Base-by-base conservation (phyloP, 2,329 filamentous ascomycete species). In the Hypoxylon sp. region DNA sequence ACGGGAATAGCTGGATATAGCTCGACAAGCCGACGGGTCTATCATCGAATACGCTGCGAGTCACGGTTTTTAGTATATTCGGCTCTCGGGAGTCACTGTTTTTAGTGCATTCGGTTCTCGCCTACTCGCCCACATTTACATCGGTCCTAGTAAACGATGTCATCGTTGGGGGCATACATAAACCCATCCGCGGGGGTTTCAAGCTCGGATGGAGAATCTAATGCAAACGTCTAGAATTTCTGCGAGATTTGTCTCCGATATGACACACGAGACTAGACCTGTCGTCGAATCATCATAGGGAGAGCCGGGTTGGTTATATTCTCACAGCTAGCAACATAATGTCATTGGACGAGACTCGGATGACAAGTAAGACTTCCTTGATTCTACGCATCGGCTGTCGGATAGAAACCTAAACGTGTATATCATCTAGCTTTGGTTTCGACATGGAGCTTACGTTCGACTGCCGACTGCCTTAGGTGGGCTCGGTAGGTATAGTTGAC, bases 381-480 rank as follows among this genome's bases (percentile, higher is more conserved):
- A 35, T 35, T 35, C n/a, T 35, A 35, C 31, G 4, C 10, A 35
- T 35, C 31, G 17, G n/a, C 15, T 35, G 31, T 33, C 11, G 11
- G 54, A 46, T 29, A 31, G 48, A 50, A 62, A 56, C 50, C 47
- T 49, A 43, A 43, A 53, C 7, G n/a, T n/a, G n/a, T n/a, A 23
- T n/a, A 26, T 18, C 47, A 48, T 40, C 33, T 11, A 29, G 43
- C 37, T 26, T n/a, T n/a, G n/a, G n/a, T n/a, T n/a, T n/a, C n/a
- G n/a, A n/a, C n/a, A n/a, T n/a, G n/a, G n/a, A n/a, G n/a, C n/a
- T n/a, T n/a, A n/a, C n/a, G n/a, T n/a, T n/a, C n/a, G n/a, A n/a
- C n/a, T n/a, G n/a, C n/a, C n/a, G n/a, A n/a, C n/a, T n/a, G n/a
- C n/a, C n/a, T n/a, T n/a, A n/a, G n/a, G n/a, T n/a, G n/a, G n/a